phyloP scores from a whole-genome alignment of 257 asterid species.

The Schizonepeta tenuifolia region DNA sequence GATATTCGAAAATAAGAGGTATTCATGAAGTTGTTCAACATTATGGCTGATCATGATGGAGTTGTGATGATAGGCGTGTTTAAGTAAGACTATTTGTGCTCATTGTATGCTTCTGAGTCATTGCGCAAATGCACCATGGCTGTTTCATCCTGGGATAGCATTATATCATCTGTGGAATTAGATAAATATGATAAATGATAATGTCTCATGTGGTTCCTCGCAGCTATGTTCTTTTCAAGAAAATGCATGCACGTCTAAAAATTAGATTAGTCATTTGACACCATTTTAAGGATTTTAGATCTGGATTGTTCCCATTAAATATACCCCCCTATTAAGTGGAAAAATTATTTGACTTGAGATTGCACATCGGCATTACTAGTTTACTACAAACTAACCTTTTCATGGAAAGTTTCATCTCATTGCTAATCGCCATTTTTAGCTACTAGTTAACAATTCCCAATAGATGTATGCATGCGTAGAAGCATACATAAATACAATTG shows the following conservation, averaged over 20 bases:
- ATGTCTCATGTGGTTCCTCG: neutral
- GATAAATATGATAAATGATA: slow-evolving; percentile 9
- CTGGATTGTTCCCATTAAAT: neutral
- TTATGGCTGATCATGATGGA: neutral
- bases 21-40: slow-evolving; percentile 17
- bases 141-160: slow-evolving; percentile 3
- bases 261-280: neutral
- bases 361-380: neutral
- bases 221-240: neutral
- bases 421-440: slow-evolving; percentile 3
- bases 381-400: slow-evolving; percentile 10
- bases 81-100: neutral
- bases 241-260: neutral
- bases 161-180: slow-evolving; percentile 11
- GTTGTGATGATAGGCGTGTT: slow-evolving; percentile 15
- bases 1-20: slow-evolving; percentile 5
- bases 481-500: slow-evolving; percentile 23
- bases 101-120: slow-evolving; percentile 14
- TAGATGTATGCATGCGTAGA: slow-evolving; percentile 5
- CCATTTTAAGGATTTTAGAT: slow-evolving; percentile 22
- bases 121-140: slow-evolving; percentile 8
- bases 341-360: slow-evolving; percentile 21
- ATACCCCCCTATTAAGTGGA: slow-evolving; percentile 1
- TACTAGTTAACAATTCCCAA: neutral
- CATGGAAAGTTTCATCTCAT: neutral